Conservation (phyloP, 1,284 basidiomycete genomes). For the Agaricales sp. region DNA sequence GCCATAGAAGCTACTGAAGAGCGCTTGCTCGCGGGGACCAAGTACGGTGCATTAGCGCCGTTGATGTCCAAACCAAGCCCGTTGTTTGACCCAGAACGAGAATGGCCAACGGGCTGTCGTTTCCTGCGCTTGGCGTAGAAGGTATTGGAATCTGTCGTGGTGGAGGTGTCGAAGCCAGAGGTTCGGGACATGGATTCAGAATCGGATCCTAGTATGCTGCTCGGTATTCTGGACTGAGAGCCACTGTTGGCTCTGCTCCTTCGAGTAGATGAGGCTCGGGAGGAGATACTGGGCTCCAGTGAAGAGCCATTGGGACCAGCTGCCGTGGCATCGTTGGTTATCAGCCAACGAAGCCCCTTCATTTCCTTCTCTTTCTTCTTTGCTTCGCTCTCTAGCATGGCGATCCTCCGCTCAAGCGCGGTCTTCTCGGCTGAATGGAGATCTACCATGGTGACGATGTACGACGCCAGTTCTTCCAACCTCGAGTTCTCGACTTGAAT, state of each 20-base stretch:
- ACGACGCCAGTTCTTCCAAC: slow-evolving; percentile 4
- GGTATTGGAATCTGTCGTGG: neutral
- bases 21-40: neutral
- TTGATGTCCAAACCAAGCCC: neutral
- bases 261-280: neutral
- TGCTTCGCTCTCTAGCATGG: slow-evolving; percentile 2
- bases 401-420: slow-evolving; percentile 3
- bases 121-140: neutral
- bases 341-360: slow-evolving; percentile 4
- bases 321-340: neutral
- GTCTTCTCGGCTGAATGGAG: slow-evolving; percentile 5
- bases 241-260: no score
- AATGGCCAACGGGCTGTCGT: neutral
- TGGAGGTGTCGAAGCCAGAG: neutral
- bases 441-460: slow-evolving; percentile 2
- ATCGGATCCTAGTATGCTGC: neutral
- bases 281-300: neutral
- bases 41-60: neutral
- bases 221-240: no score
- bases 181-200: neutral
- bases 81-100: neutral
- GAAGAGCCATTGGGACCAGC: neutral
- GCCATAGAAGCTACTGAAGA: neutral
- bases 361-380: slow-evolving; percentile 5
- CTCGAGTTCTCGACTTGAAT: neutral